Base-by-base conservation (phyloP, 2,329 filamentous ascomycete species). In the Alternaria rosae region DNA sequence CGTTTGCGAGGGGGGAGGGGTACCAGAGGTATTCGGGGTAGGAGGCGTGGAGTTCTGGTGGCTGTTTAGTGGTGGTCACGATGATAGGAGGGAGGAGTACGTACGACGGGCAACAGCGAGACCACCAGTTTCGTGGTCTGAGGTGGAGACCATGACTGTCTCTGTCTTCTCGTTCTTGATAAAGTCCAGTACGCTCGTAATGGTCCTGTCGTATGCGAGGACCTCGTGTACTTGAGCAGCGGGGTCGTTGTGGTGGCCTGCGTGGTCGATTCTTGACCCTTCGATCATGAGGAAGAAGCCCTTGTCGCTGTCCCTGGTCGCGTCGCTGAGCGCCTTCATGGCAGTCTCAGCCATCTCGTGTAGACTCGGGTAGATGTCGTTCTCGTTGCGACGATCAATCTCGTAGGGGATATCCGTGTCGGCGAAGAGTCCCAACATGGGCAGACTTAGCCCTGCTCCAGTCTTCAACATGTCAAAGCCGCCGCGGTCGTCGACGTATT, bases 221-320 rank as follows among this genome's bases (percentile, higher is more conserved):
- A 99, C 94, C 80, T 99, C 95, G 70, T 92, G 90, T 28, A 86
- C 83, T 67, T 87, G 85, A 15, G 83, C 84, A 17, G 82, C 84
- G 5, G 85, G 84, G 66, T 87, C 85, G 66, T 86, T 87, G 71
- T 83, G 83, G 67, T 86, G 85, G 51, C 93, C 95, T 5, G 95
- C 94, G 77, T 99, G 95, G 74, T 99, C 95, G 72, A 99, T 98
- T 43, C 95, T 87, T 72, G 92, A 97, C 5, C 94, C 95, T 80
- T 99, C 95, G 64, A 99, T 96, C 94, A 99, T 97, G 71, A 99
- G 84, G 81, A 99, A 99, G 84, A 98, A 99, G 5, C 95, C 95
- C 79, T 96, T 89, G 43, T 98, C 93, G 65, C 88, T 93, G 74
- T 94, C 85, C 74, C 87, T 85, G 0, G 95, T 97, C 0, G 94